Conservation (phyloP, 345 rosid genomes). For the Gossypium anomalum region DNA sequence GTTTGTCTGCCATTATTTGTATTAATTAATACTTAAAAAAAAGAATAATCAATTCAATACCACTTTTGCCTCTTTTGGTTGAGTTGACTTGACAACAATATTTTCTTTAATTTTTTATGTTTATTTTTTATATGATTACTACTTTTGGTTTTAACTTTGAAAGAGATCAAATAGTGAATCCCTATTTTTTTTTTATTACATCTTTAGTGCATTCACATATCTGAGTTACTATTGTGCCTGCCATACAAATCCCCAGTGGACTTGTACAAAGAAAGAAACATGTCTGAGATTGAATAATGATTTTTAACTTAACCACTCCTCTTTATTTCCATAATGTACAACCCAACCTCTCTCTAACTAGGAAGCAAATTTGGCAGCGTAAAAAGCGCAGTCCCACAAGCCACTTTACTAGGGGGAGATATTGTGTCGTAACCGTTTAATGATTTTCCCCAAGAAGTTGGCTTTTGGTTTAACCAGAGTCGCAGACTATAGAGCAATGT, state of each 20-base stretch:
- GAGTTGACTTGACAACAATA: background rate
- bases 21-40: background rate
- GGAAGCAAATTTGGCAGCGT: background rate
- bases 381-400: background rate
- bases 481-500: background rate
- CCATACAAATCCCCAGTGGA: background rate
- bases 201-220: conserved; percentile 17
- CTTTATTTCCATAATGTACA: background rate
- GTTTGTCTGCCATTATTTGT: conserved; percentile 34
- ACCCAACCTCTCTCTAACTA: too few relatives aligned
- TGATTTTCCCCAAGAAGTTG: conserved; percentile 16
- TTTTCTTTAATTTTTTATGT: background rate
- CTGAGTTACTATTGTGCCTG: background rate
- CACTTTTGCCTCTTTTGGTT: background rate
- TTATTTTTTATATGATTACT: background rate
- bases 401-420: background rate
- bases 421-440: conserved; percentile 26
- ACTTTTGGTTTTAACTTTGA: background rate
- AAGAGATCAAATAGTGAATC: background rate
- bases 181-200: background rate
- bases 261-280: background rate
- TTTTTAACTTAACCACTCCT: background rate
- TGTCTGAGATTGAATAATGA: background rate
- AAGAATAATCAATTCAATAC: background rate
- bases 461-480: background rate